Evolutionary conservation across 345 rosid species (phyloP).

Genomic region (Gossypium sturtianum): DNA sequence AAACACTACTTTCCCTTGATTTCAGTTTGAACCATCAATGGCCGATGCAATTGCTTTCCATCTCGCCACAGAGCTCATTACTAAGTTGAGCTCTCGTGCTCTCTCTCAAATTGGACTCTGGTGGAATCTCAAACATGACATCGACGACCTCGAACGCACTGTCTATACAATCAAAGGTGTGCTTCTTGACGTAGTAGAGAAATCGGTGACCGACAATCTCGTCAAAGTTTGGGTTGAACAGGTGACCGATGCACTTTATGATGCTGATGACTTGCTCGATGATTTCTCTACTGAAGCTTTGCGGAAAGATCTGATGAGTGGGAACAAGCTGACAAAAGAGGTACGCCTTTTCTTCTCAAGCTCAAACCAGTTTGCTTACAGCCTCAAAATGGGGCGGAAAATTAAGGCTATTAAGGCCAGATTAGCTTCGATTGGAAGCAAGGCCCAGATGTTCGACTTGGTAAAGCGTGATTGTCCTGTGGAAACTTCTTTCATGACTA

Average conservation of each 20-base stretch:
- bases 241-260: neutral
- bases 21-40: neutral
- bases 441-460: fast-evolving
- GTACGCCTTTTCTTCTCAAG: neutral
- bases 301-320: neutral
- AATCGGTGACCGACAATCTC: neutral
- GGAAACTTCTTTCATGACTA: no score
- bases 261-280: neutral
- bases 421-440: neutral
- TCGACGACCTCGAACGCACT: neutral
- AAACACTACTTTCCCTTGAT: neutral
- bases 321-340: neutral
- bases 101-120: neutral
- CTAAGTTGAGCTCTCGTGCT: neutral
- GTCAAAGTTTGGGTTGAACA: neutral
- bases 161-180: neutral
- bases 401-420: neutral
- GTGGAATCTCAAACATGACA: neutral
- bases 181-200: neutral
- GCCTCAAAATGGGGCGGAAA: neutral
- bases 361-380: neutral
- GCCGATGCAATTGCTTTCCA: neutral
- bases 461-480: no score
- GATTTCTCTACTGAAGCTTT: neutral
- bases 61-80: no score